Percentiles rank a stretch among this genome's conserved stretches.
Conservation (phyloP, 129 eudicot species). For the Calendula officinalis region DNA sequence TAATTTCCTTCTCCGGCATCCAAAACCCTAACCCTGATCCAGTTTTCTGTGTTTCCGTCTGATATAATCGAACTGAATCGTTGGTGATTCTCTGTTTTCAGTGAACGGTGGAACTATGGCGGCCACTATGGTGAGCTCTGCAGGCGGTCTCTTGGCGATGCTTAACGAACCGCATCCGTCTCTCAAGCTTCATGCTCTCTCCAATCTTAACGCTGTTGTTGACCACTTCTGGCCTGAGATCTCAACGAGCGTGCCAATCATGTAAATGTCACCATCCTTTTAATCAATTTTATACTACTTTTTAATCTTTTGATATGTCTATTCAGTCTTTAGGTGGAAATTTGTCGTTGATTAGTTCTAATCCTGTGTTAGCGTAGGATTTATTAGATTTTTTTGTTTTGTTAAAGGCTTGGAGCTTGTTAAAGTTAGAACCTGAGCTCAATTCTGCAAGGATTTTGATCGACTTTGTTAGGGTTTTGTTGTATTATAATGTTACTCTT, state of each 20-base stretch:
- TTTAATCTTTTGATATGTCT: not conserved
- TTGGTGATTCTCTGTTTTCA: not conserved
- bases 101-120: conserved; percentile 29
- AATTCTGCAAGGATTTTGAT: not conserved
- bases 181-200: conserved; percentile 69
- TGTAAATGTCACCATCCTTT: conserved; percentile 28
- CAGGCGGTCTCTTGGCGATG: conserved; percentile 82
- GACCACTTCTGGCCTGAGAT: conserved; percentile 92
- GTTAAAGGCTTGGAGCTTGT: conserved; percentile 6
- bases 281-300: not conserved
- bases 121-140: conserved; percentile 83
- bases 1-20: not conserved
- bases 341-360: not conserved
- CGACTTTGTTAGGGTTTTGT: not conserved
- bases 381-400: not conserved
- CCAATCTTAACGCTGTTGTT: conserved; percentile 62
- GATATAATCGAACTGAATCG: conserved; percentile 8
- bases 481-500: not conserved
- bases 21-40: conserved; percentile 35
- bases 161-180: conserved; percentile 65
- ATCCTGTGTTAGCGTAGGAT: not conserved
- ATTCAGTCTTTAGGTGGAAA: not conserved
- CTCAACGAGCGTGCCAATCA: conserved; percentile 71
- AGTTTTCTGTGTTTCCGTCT: not conserved
- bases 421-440: not conserved